These are phyloP conservation scores for Aspergillus japonicus DNA, from an alignment of 2,329 filamentous ascomycete species.

Conservation along the genomic window DNA sequence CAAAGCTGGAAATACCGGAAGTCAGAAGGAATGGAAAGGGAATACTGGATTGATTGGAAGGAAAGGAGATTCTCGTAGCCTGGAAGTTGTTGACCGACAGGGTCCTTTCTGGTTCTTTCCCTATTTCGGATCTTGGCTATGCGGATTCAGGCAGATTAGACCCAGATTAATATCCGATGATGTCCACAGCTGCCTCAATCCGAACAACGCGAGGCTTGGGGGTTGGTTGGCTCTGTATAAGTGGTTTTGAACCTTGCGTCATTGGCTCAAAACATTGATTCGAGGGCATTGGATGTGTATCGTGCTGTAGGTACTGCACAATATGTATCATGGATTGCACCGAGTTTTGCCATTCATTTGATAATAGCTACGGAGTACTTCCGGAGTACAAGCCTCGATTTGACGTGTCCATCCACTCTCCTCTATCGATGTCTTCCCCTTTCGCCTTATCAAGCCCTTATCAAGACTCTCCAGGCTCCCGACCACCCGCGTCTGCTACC, in stretches of 20 bases:
- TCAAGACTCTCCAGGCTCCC: no score
- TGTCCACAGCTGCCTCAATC: not conserved
- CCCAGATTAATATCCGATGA: slow-evolving; percentile 15
- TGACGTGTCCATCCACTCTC: no score
- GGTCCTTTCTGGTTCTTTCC: not conserved
- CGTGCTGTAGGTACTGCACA: no score
- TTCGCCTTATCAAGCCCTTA: not conserved
- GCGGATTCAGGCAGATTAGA: slow-evolving; percentile 1
- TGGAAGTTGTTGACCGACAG: not conserved
- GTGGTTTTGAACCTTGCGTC: not conserved
- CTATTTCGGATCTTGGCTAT: not conserved
- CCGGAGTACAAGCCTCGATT: no score
- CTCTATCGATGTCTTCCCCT: not conserved
- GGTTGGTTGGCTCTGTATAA: not conserved
- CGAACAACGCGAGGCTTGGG: not conserved
- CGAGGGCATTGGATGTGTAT: not conserved
- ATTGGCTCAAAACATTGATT: not conserved
- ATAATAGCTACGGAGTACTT: no score
- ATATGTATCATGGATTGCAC: no score
- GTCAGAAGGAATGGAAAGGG: not conserved
- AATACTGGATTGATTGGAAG: no score
- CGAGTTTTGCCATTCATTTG: no score
- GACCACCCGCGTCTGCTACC: no score
- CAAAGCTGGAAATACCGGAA: not conserved
- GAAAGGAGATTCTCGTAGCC: not conserved